Evolutionary conservation across 768 basidiomycete genomes (phyloP).

Genomic region (Suillus plorans): DNA sequence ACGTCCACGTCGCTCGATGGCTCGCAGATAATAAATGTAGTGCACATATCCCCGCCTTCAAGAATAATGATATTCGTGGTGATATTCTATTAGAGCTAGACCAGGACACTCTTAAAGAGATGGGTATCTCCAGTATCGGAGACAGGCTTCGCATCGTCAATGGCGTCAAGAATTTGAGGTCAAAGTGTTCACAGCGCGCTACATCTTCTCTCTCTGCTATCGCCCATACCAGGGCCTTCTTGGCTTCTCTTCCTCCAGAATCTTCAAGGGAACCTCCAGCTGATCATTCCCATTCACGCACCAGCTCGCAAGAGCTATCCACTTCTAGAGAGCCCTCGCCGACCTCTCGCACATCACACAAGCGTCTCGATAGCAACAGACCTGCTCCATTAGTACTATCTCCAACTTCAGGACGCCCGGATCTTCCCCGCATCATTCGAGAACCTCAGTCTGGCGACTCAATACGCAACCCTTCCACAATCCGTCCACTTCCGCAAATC

Average conservation of each 20-base stretch:
- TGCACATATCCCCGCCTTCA: slow-evolving; percentile 67
- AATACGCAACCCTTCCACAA: slow-evolving; percentile 22
- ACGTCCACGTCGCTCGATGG: slow-evolving; percentile 74
- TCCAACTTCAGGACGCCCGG: slow-evolving; percentile 48
- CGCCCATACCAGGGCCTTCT: slow-evolving; percentile 1
- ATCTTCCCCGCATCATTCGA: slow-evolving; percentile 73
- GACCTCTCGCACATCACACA: slow-evolving; percentile 31
- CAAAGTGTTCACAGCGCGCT: slow-evolving; percentile 42
- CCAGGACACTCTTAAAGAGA: slow-evolving; percentile 82
- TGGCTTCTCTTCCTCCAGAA: slow-evolving; percentile 1
- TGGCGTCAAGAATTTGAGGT: slow-evolving; percentile 78
- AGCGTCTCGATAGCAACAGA: slow-evolving; percentile 59
- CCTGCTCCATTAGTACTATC: slow-evolving; percentile 83
- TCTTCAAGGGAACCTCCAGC: slow-evolving; percentile 11
- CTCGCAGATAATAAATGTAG: slow-evolving; percentile 75
- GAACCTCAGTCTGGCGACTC: slow-evolving; percentile 60
- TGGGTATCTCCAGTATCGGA: slow-evolving; percentile 87
- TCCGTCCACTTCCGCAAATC: slow-evolving; percentile 32
- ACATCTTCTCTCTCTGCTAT: not conserved
- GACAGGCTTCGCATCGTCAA: slow-evolving; percentile 86
- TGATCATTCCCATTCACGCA: slow-evolving; percentile 20
- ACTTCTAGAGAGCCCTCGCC: slow-evolving; percentile 22
- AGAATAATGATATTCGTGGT: slow-evolving; percentile 86
- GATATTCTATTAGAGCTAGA: slow-evolving; percentile 92
- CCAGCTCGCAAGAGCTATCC: slow-evolving; percentile 18